phyloP scores from a whole-genome alignment of 306 rosid genomes.

The Casuarina cunninghamiana region DNA sequence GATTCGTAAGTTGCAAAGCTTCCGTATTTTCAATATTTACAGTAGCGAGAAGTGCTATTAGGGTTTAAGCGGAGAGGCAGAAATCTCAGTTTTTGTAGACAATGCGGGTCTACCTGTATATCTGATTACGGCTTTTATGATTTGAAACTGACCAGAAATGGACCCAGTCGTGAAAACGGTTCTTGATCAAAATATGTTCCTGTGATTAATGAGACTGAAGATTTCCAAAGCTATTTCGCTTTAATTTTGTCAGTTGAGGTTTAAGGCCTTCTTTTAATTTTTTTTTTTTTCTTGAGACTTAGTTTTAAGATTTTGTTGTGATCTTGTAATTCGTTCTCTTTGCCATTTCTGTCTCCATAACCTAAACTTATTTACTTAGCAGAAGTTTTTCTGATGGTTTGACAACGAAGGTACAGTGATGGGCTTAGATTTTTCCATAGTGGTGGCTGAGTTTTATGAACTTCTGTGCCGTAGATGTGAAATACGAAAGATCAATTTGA shows the following conservation, averaged over 20 bases:
- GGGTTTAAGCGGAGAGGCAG: neutral
- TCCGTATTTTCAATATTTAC: neutral
- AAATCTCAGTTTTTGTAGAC: neutral
- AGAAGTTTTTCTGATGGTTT: neutral
- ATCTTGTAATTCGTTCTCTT: too few relatives aligned
- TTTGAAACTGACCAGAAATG: neutral
- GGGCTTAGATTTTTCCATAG: neutral
- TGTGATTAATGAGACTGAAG: neutral
- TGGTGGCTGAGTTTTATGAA: neutral
- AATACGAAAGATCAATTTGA: too few relatives aligned
- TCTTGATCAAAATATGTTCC: neutral
- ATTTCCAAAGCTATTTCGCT: neutral
- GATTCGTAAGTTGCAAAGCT: neutral
- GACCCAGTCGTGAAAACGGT: neutral
- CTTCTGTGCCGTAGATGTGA: neutral
- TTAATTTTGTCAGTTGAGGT: neutral
- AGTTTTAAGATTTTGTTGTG: too few relatives aligned
- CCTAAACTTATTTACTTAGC: neutral
- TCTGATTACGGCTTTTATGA: slow-evolving; percentile 8
- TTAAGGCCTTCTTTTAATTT: neutral
- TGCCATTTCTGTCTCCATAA: too few relatives aligned
- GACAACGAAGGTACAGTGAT: neutral
- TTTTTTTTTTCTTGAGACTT: too few relatives aligned
- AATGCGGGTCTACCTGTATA: neutral
- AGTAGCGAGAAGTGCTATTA: neutral